phyloP scores from a whole-genome alignment of 805 yeast genomes.

The Zygotorulaspora sp. region DNA sequence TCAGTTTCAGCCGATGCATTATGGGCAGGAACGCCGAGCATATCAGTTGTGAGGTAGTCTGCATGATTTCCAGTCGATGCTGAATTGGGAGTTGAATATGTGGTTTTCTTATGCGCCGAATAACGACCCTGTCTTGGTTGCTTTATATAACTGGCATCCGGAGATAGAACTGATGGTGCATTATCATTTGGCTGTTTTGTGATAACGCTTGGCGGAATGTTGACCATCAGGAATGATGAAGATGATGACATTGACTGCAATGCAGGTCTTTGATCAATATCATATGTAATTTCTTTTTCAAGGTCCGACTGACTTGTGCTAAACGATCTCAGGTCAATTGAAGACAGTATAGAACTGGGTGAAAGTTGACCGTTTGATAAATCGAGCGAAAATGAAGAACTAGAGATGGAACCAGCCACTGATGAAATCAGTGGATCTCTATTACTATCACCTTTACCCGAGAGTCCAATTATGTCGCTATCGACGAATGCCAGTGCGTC shows the following conservation, averaged over 20 bases:
- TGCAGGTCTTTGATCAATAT: neutral
- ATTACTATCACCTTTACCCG: neutral
- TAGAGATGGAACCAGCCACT: constrained; percentile 7
- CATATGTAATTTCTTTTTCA: constrained; percentile 2
- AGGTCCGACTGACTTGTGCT: constrained; percentile 2
- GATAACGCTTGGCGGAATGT: neutral
- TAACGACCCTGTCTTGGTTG: constrained; percentile 16
- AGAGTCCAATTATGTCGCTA: neutral
- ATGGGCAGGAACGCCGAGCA: neutral
- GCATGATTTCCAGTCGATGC: neutral
- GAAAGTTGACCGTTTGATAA: constrained; percentile 5
- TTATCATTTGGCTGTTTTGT: constrained; percentile 1
- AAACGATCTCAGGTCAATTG: constrained; percentile 4
- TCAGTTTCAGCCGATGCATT: neutral
- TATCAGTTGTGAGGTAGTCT: neutral
- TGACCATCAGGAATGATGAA: constrained; percentile 2
- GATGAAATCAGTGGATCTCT: constrained; percentile 6
- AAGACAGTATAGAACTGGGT: constrained; percentile 8
- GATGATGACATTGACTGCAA: constrained; percentile 2
- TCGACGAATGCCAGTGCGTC: neutral
- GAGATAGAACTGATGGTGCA: neutral
- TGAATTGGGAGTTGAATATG: constrained; percentile 1
- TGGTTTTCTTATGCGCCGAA: constrained; percentile 3
- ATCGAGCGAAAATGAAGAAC: constrained; percentile 10
- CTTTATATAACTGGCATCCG: constrained; percentile 5